These are phyloP conservation scores for Ceratocystis cacaofunesta DNA, from an alignment of 2,329 filamentous ascomycete genomes.

Conservation along the genomic window DNA sequence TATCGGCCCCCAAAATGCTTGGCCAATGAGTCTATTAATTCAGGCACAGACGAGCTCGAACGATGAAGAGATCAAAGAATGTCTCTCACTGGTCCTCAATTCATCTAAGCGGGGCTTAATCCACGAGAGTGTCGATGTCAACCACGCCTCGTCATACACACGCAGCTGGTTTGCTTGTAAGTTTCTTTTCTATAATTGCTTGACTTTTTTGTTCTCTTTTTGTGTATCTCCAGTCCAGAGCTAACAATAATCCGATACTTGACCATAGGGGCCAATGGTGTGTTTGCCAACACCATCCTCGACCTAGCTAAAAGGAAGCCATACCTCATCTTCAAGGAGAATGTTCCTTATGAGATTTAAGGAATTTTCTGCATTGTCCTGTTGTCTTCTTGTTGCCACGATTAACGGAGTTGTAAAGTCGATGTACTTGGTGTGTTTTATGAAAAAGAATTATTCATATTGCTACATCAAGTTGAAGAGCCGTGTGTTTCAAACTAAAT, in stretches of 20 bases:
- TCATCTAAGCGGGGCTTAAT: constrained; percentile 66
- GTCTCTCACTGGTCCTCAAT: constrained; percentile 58
- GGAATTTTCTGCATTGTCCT: neutral
- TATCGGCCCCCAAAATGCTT: constrained; percentile 77
- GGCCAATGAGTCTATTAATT: constrained; percentile 90
- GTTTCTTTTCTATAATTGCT: constrained; percentile 16
- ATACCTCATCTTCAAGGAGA: constrained; percentile 60
- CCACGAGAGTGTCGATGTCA: constrained; percentile 85
- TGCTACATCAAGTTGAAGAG: no score
- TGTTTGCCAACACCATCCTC: constrained; percentile 84
- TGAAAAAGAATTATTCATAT: no score
- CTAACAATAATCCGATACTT: neutral
- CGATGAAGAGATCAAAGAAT: constrained; percentile 65
- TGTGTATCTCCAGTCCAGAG: neutral
- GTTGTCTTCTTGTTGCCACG: neutral
- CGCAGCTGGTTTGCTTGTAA: constrained; percentile 83
- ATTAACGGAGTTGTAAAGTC: neutral
- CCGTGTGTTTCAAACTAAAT: no score
- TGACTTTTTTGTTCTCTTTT: neutral
- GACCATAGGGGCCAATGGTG: constrained; percentile 65
- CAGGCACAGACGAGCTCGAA: constrained; percentile 80
- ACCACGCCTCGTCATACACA: constrained; percentile 52
- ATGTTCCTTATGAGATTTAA: constrained; percentile 40
- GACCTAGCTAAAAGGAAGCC: constrained; percentile 82
- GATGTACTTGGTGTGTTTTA: neutral